phyloP scores from a whole-genome alignment of 768 basidiomycete species.

The Xerocomellus amylosporus region DNA sequence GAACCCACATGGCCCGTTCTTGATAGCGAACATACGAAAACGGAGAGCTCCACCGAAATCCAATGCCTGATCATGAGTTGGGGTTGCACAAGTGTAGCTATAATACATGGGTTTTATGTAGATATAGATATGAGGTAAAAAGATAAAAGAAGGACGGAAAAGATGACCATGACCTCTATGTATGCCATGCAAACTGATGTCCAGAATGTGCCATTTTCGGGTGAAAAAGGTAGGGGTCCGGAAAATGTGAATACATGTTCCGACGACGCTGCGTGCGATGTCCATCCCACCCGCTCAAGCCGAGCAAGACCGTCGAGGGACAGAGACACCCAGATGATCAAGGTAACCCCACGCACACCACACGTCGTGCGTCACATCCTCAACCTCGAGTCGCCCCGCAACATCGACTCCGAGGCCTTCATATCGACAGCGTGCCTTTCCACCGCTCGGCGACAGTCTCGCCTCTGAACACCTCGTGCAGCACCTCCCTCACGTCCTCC shows the following conservation, averaged over 20 bases:
- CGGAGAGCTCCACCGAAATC: background rate
- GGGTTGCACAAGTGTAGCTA: background rate
- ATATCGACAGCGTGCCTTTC: constrained; percentile 55
- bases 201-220: background rate
- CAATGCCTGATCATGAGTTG: background rate
- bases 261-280: background rate
- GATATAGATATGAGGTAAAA: background rate
- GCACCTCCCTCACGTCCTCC: constrained; percentile 86
- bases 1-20: too few relatives aligned
- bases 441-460: constrained; percentile 57
- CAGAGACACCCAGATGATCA: background rate
- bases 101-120: constrained; percentile 1
- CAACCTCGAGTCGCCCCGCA: background rate
- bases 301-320: background rate
- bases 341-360: background rate
- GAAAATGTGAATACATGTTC: background rate
- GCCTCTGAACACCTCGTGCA: constrained; percentile 81
- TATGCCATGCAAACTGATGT: constrained; percentile 4
- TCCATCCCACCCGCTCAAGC: background rate
- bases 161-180: constrained; percentile 6
- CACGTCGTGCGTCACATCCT: background rate
- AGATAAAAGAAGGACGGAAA: background rate
- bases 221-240: background rate
- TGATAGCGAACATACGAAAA: too few relatives aligned
- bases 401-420: background rate